A percentile compares a stretch with the other conserved stretches of the same genome.
These are phyloP conservation scores for Tephrocybe sp. DNA, from an alignment of 768 basidiomycete genomes.

Conservation along the genomic window DNA sequence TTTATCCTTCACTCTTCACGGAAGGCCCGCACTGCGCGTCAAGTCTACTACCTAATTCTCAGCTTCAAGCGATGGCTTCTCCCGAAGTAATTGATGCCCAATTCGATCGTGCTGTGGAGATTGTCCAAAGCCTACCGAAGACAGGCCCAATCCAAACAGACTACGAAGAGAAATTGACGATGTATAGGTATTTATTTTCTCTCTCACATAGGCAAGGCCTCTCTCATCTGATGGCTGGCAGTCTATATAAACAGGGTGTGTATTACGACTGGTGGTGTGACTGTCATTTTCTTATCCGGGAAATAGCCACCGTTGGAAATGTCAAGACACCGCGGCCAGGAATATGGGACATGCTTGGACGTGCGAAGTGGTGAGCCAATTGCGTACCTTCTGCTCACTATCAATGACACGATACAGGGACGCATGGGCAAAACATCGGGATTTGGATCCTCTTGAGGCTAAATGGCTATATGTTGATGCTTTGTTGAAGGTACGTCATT, in stretches of 20 bases:
- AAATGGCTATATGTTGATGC: slow-evolving; percentile 91
- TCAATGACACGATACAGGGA: slow-evolving; percentile 55
- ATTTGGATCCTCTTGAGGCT: slow-evolving; percentile 75
- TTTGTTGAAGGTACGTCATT: slow-evolving; percentile 66
- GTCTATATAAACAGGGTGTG: slow-evolving; percentile 91
- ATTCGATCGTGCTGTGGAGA: slow-evolving; percentile 93
- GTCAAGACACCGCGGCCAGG: slow-evolving; percentile 77
- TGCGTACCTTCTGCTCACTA: neutral
- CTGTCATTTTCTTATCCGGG: slow-evolving; percentile 8
- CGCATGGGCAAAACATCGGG: slow-evolving; percentile 93
- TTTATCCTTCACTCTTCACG: neutral
- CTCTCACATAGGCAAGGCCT: neutral
- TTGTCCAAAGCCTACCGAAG: slow-evolving; percentile 90
- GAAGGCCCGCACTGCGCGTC: neutral
- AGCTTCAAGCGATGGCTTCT: slow-evolving; percentile 50
- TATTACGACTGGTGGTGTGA: slow-evolving; percentile 1
- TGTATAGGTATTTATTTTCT: slow-evolving; percentile 71
- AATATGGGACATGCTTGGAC: slow-evolving; percentile 87
- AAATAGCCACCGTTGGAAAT: slow-evolving; percentile 81
- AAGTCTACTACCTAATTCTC: slow-evolving; percentile 3
- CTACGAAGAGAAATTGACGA: slow-evolving; percentile 91
- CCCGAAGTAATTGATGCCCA: slow-evolving; percentile 74
- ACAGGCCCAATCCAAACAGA: slow-evolving; percentile 93
- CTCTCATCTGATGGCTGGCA: slow-evolving; percentile 26
- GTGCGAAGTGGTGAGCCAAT: slow-evolving; percentile 84